A percentile compares a stretch with the other conserved stretches of the same genome.
Evolutionary conservation across 495 filamentous ascomycete genomes (phyloP).

Genomic region (Neurospora sp.): DNA sequence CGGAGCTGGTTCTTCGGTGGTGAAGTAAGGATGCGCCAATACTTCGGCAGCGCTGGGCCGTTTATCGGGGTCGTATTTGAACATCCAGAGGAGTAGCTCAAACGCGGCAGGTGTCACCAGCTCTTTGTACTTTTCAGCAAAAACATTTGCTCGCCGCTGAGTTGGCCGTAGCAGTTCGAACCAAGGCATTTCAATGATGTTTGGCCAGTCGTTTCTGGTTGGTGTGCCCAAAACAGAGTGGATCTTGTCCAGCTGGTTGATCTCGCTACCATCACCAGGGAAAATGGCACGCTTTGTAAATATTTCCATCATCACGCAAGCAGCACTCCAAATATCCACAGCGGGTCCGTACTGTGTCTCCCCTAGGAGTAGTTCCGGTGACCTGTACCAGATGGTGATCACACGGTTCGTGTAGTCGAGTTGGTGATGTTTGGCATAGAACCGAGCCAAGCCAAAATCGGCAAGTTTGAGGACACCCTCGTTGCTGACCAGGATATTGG

Average conservation of each 20-base stretch:
- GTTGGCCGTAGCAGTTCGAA: conserved; percentile 78
- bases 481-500: conserved; percentile 89
- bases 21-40: conserved; percentile 83
- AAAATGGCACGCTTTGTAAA: conserved; percentile 94
- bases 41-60: conserved; percentile 80
- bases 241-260: conserved; percentile 92
- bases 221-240: conserved; percentile 90
- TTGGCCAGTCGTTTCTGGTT: conserved; percentile 73
- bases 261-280: conserved; percentile 86
- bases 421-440: conserved; percentile 85
- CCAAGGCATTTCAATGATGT: conserved; percentile 87
- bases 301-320: conserved; percentile 93
- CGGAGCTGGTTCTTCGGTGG: conserved; percentile 66
- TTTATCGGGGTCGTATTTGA: conserved; percentile 76
- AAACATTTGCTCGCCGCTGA: conserved; percentile 63
- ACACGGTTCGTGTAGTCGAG: conserved; percentile 98
- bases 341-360: conserved; percentile 91
- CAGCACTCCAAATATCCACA: conserved; percentile 96
- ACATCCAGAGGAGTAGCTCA: conserved; percentile 70
- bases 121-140: conserved; percentile 72
- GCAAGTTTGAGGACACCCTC: conserved; percentile 83
- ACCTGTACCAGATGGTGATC: conserved; percentile 95
- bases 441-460: conserved; percentile 95
- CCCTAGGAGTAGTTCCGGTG: conserved; percentile 84
- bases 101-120: conserved; percentile 66